phyloP scores from a whole-genome alignment of 2,329 filamentous ascomycete genomes.

The Teratosphaeria gauchensis region DNA sequence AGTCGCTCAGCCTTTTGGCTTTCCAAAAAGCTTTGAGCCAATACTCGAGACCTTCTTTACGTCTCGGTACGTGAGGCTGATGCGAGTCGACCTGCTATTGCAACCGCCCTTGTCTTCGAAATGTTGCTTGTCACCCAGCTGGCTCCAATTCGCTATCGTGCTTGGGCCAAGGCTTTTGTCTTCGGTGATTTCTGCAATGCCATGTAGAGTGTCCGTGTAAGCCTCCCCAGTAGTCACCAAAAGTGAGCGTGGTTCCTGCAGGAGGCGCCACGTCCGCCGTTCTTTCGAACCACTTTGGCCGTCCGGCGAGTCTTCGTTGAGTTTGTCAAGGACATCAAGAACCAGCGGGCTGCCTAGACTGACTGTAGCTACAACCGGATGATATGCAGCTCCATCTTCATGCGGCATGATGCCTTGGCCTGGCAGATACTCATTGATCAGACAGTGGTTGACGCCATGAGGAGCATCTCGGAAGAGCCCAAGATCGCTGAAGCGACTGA shows the following conservation, averaged over 20 bases:
- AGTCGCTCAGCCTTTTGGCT: slow-evolving; percentile 7
- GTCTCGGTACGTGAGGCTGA: slow-evolving; percentile 76
- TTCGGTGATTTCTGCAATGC: slow-evolving; percentile 54
- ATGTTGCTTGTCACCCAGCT: slow-evolving; percentile 45
- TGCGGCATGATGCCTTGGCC: slow-evolving; percentile 96
- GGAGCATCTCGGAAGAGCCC: slow-evolving; percentile 54
- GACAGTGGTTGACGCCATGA: slow-evolving; percentile 80
- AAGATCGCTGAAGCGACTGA: slow-evolving; percentile 45
- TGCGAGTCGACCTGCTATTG: slow-evolving; percentile 51
- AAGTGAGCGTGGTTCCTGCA: slow-evolving; percentile 76
- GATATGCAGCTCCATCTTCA: slow-evolving; percentile 83
- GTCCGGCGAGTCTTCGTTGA: slow-evolving; percentile 34
- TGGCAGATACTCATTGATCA: slow-evolving; percentile 84
- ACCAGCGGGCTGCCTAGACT: slow-evolving; percentile 71
- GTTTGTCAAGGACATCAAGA: slow-evolving; percentile 56
- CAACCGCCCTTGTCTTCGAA: slow-evolving; percentile 39
- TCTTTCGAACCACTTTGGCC: slow-evolving; percentile 23
- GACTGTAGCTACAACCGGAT: slow-evolving; percentile 81
- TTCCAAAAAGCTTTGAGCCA: slow-evolving; percentile 55
- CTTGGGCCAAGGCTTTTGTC: slow-evolving; percentile 55
- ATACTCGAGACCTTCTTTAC: slow-evolving; percentile 72
- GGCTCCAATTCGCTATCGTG: slow-evolving; percentile 59
- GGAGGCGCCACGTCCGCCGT: slow-evolving; percentile 44
- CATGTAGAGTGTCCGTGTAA: slow-evolving; percentile 64
- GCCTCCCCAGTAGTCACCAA: slow-evolving; percentile 61